These are phyloP conservation scores for Hyaloperonospora arabidopsidis DNA, from an alignment of 352 stramenopile species.

Conservation along the genomic window DNA sequence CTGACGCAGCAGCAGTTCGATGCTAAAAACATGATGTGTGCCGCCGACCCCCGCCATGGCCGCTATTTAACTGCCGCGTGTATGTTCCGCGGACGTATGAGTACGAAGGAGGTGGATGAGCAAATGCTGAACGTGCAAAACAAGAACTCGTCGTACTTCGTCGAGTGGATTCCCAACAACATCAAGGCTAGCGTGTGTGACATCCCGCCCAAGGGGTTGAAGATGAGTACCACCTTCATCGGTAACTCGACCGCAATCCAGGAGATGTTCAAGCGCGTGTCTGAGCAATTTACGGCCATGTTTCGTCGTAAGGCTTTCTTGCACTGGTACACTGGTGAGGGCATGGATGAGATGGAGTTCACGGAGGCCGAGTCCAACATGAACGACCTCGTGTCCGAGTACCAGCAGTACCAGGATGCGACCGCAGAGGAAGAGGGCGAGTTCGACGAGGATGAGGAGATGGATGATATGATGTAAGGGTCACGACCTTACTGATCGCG, in stretches of 20 bases:
- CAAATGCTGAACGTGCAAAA: slow-evolving; percentile 99
- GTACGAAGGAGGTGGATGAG: slow-evolving; percentile 98
- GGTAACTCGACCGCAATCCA: slow-evolving; percentile 99
- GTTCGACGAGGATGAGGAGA: slow-evolving; percentile 93
- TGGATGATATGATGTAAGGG: slow-evolving; percentile 87
- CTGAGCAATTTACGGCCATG: slow-evolving; percentile 99
- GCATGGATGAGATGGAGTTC: slow-evolving; percentile 99
- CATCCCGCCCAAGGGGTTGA: slow-evolving; percentile 95
- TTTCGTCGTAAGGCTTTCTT: slow-evolving; percentile 99
- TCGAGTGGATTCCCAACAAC: slow-evolving; percentile 99
- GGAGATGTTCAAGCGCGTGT: slow-evolving; percentile 99
- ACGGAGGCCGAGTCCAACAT: slow-evolving; percentile 99
- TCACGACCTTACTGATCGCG: slow-evolving; percentile 36
- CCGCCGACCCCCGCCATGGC: slow-evolving; percentile 96
- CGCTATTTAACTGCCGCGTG: slow-evolving; percentile 98
- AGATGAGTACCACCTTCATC: slow-evolving; percentile 98
- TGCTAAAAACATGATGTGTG: slow-evolving; percentile 99
- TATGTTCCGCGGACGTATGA: slow-evolving; percentile 99
- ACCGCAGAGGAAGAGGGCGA: slow-evolving; percentile 97
- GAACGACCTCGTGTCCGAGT: slow-evolving; percentile 99
- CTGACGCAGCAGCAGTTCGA: slow-evolving; percentile 98
- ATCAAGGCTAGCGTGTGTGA: slow-evolving; percentile 99
- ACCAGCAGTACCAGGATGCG: slow-evolving; percentile 99
- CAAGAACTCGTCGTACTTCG: slow-evolving; percentile 99
- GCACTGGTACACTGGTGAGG: slow-evolving; percentile 99